These are phyloP conservation scores for Trypanosoma cruzi DNA, from an alignment of 208 protist genomes.

Conservation along the genomic window DNA sequence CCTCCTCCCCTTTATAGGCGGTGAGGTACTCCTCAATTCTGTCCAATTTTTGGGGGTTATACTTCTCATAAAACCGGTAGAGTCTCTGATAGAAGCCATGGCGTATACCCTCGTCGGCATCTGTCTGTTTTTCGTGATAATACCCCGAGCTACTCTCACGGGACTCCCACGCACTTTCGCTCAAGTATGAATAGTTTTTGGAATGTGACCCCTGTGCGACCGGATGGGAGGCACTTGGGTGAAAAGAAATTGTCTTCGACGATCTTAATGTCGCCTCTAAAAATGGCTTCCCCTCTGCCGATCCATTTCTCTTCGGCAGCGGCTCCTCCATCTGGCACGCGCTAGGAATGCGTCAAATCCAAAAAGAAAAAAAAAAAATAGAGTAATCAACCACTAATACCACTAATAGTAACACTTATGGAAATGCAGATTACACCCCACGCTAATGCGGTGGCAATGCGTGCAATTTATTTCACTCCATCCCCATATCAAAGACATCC, in stretches of 20 bases:
- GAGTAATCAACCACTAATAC: too few relatives aligned
- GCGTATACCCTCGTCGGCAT: constrained; percentile 29
- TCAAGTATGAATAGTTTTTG: constrained; percentile 29
- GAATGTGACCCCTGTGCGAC: constrained; percentile 3
- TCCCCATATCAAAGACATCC: too few relatives aligned
- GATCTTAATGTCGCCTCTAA: background rate
- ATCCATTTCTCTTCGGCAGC: background rate
- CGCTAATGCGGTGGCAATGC: too few relatives aligned
- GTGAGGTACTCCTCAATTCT: constrained; percentile 50
- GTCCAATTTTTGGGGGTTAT: constrained; percentile 72
- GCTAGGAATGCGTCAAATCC: background rate
- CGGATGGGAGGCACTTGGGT: constrained; percentile 1
- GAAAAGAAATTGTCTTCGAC: constrained; percentile 12
- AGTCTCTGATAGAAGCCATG: constrained; percentile 50
- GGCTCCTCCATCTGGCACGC: background rate
- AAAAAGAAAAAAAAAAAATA: background rate
- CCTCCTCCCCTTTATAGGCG: constrained; percentile 58
- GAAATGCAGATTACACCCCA: too few relatives aligned
- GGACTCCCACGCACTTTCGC: constrained; percentile 49
- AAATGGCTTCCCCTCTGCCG: background rate
- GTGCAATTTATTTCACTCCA: too few relatives aligned
- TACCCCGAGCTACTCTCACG: constrained; percentile 60
- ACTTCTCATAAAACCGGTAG: constrained; percentile 71
- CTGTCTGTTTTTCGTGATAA: constrained; percentile 30
- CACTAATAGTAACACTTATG: too few relatives aligned